These are phyloP conservation scores for Boletus rex-veris DNA, from an alignment of 768 basidiomycete species.

Conservation along the genomic window DNA sequence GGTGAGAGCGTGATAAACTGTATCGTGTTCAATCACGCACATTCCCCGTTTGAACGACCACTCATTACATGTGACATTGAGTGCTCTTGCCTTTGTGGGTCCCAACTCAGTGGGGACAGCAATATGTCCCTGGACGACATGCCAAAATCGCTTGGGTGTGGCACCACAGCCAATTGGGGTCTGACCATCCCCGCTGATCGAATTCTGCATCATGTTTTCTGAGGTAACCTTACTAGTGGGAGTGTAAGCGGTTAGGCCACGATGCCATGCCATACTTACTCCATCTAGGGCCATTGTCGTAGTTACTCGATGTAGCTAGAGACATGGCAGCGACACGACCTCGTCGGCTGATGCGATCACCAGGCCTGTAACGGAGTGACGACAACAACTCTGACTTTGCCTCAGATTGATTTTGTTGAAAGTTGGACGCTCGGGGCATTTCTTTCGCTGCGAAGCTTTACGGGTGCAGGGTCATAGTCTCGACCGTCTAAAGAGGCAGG, in stretches of 20 bases:
- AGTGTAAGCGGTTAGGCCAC: constrained; percentile 50
- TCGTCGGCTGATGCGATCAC: neutral
- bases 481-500: too few species aligned
- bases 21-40: constrained; percentile 1
- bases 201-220: neutral
- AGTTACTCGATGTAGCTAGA: constrained; percentile 19
- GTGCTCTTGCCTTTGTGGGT: too few species aligned
- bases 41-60: neutral
- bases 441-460: too few species aligned
- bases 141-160: too few species aligned
- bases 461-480: too few species aligned
- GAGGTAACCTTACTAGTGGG: constrained; percentile 37
- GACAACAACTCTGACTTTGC: constrained; percentile 22
- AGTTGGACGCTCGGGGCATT: neutral
- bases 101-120: too few species aligned
- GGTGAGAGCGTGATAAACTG: constrained; percentile 24
- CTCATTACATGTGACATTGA: too few species aligned
- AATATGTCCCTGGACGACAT: too few species aligned
- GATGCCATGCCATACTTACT: too few species aligned
- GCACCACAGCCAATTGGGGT: constrained; percentile 23
- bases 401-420: constrained; percentile 8
- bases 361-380: too few species aligned
- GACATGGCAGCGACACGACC: neutral
- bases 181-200: constrained; percentile 14
- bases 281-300: constrained; percentile 34